phyloP scores from a whole-genome alignment of 2,329 filamentous ascomycete species.

The Gaeumannomyces sp. region DNA sequence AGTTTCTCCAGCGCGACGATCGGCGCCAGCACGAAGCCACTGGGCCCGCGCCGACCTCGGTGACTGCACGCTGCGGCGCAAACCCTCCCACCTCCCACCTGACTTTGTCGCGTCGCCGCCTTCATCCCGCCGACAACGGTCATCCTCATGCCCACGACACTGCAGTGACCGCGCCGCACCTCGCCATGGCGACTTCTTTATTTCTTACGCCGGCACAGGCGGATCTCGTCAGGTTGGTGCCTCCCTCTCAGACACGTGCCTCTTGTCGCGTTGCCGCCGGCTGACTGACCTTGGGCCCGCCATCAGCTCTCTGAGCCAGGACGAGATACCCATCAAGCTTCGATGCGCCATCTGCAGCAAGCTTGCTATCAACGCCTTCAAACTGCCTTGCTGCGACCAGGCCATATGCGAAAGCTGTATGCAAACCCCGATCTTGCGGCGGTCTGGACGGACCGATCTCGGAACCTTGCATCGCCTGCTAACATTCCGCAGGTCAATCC shows the following conservation, averaged over 20 bases:
- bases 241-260: neutral
- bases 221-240: slow-evolving; percentile 50
- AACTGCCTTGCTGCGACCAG: slow-evolving; percentile 91
- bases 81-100: neutral
- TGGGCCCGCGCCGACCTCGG: neutral
- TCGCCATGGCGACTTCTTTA: slow-evolving; percentile 8
- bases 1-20: neutral
- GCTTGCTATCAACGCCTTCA: slow-evolving; percentile 83
- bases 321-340: slow-evolving; percentile 92
- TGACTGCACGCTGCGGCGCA: neutral
- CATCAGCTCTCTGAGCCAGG: slow-evolving; percentile 64
- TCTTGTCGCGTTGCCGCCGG: neutral
- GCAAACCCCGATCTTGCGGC: slow-evolving; percentile 21
- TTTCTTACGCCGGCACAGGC: slow-evolving; percentile 44
- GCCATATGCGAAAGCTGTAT: slow-evolving; percentile 86
- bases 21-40: neutral
- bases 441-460: neutral
- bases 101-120: neutral
- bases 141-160: slow-evolving; percentile 5
- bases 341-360: slow-evolving; percentile 92
- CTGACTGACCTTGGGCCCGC: slow-evolving; percentile 11
- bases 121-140: neutral
- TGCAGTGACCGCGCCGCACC: slow-evolving; percentile 7
- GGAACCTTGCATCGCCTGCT: neutral
- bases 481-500: slow-evolving; percentile 43